Conservation (phyloP, 225 moss, liverwort and hornwort species). For the Pleurozium schreberi region DNA sequence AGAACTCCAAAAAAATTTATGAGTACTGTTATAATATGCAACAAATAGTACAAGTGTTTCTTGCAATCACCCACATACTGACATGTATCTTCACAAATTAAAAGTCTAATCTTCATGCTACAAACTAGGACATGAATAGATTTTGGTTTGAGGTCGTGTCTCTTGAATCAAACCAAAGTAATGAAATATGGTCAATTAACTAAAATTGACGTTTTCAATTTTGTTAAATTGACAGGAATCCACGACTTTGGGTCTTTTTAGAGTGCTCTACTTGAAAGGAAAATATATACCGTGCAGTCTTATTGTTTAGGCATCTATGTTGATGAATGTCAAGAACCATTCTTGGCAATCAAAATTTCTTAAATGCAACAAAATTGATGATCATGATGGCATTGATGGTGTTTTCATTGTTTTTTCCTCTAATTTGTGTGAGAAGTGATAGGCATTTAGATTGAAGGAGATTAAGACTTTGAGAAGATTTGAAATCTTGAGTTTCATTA, state of each 20-base stretch:
- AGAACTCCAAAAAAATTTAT: no score
- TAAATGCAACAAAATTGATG: background rate
- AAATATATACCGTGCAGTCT: background rate
- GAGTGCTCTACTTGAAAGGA: background rate
- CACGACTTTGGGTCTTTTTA: background rate
- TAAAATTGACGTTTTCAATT: background rate
- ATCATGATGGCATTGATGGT: background rate
- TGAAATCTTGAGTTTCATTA: background rate
- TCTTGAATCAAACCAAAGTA: fast-evolving
- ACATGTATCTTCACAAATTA: background rate
- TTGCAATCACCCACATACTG: no score
- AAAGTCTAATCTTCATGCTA: background rate
- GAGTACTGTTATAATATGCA: no score
- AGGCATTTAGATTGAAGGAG: background rate
- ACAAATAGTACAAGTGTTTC: no score
- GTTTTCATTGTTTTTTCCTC: background rate
- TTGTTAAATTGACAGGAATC: background rate
- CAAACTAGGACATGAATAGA: background rate
- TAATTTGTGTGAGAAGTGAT: background rate
- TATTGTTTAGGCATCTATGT: background rate
- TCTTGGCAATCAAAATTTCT: background rate
- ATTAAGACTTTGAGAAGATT: background rate
- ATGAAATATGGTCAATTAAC: background rate
- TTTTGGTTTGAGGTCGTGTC: background rate
- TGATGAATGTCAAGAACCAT: background rate